Conservation (phyloP, 225 moss, liverwort and hornwort genomes). For the Antitrichia curtipendula region DNA sequence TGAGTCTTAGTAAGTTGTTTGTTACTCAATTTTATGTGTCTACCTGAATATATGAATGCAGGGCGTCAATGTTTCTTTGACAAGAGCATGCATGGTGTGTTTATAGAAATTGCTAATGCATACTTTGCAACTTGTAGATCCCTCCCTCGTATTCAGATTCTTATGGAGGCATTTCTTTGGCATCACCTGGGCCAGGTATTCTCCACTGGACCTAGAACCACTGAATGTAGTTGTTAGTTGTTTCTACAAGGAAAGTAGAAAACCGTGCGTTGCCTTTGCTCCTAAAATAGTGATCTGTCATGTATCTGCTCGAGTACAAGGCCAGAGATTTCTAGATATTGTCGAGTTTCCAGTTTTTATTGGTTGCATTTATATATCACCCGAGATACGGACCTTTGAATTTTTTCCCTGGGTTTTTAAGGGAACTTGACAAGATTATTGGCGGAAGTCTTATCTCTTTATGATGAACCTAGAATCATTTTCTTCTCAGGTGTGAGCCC, state of each 20-base stretch:
- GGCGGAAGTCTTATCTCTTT: background rate
- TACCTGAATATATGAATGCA: background rate
- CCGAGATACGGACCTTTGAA: background rate
- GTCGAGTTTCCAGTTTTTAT: background rate
- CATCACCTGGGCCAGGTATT: conserved; percentile 42
- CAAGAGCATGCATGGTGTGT: background rate
- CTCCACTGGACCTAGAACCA: background rate
- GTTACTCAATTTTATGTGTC: background rate
- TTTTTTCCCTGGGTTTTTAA: background rate
- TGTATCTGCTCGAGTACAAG: background rate
- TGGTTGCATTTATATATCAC: background rate
- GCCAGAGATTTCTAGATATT: background rate
- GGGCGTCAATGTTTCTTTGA: background rate
- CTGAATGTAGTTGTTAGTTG: background rate
- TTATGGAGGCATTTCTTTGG: conserved; percentile 23
- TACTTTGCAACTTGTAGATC: conserved; percentile 18
- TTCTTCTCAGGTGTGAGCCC: conserved; percentile 16
- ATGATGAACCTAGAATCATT: background rate
- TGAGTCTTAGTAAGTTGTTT: background rate
- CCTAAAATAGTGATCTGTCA: background rate
- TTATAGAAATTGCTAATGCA: background rate
- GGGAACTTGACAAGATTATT: background rate
- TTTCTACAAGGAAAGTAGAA: background rate
- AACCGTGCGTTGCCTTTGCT: background rate
- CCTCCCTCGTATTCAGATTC: conserved; percentile 27